Evolutionary conservation across 352 stramenopile genomes (phyloP).

Genomic region (Pythium plurisporium): DNA sequence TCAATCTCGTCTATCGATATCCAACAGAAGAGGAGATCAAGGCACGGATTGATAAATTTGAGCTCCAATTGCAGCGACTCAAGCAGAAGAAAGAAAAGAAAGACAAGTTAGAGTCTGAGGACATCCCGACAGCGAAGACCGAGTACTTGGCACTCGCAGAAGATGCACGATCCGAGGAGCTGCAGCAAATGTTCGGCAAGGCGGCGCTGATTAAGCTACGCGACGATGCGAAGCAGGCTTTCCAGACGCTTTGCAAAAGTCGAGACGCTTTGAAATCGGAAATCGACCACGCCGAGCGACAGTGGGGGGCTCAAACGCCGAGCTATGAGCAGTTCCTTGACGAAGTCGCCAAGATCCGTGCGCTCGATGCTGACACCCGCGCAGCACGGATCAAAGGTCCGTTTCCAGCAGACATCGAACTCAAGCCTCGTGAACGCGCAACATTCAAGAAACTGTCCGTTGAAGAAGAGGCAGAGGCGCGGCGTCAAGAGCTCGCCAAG

Average conservation of each 20-base stretch:
- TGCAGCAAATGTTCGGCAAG: conserved; percentile 60
- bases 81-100: conserved; percentile 36
- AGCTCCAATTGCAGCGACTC: conserved; percentile 49
- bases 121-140: conserved; percentile 63
- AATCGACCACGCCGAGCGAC: conserved; percentile 38
- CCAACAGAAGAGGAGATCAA: conserved; percentile 63
- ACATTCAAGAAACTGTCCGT: conserved; percentile 82
- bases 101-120: conserved; percentile 34
- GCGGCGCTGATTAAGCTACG: conserved; percentile 55
- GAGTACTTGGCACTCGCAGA: conserved; percentile 76
- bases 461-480: conserved; percentile 64
- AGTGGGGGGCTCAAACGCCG: conserved; percentile 40
- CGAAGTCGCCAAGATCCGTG: conserved; percentile 49
- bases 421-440: conserved; percentile 47
- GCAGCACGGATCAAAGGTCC: conserved; percentile 40
- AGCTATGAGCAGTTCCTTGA: conserved; percentile 60
- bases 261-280: conserved; percentile 46
- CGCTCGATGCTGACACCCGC: conserved; percentile 33
- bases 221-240: conserved; percentile 57
- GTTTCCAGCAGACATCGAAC: conserved; percentile 42
- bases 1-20: conserved; percentile 71
- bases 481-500: conserved; percentile 48
- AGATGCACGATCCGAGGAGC: conserved; percentile 59
- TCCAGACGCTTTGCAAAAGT: conserved; percentile 43
- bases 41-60: conserved; percentile 45